Evolutionary conservation across 306 rosid species (phyloP), one percentile per base, ranked within the genome.

Genomic region (Hippophae rhamnoides): DNA sequence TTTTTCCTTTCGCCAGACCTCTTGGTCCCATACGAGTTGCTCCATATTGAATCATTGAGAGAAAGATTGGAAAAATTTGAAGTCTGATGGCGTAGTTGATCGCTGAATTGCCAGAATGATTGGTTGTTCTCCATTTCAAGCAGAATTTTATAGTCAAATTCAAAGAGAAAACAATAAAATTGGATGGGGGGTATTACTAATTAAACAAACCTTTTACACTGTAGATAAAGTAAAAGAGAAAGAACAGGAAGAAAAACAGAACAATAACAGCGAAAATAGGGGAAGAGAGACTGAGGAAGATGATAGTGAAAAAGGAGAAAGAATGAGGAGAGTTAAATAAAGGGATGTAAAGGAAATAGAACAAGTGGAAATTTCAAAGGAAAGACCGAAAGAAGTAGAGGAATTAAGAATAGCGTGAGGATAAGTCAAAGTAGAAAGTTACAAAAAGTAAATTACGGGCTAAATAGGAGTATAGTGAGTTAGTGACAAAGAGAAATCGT

Each of bases 101-200:
- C 97, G 61, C 96, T 84, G 76, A 90, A 90, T 43, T 90, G 90
- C 81, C 84, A 85, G 58, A 90, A 90, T 0, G 89, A 80, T 7
- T 86, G 90, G 57, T 82, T 79, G 55, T 68, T 81, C 70, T 76
- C 89, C 93, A 86, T 86, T 45, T 54, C 38, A 7, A 46, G 54
- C 42, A 6, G 10, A 51, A 60, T 49, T 18, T 9, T 13, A 43
- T 38, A 41, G 43, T 10, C 8, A 56, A 42, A 23, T 8, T 18
- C 38, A 52, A 5, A 41, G 9, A 7, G 10, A 13, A 46, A 58
- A 1, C 44, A 1, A 38, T 7, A 62, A 56, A 66, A 49, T 44
- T 27, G 10, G 14, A 69, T 65, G 47, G 38, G 38, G 63, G 71
- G 62, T 56, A 13, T 11, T 13, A 3, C 54, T 11, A 51, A 65